Percentiles rank a stretch among this genome's conserved stretches.
These are phyloP conservation scores for Solanum dulcamara DNA, from an alignment of 257 asterid genomes.

Conservation along the genomic window DNA sequence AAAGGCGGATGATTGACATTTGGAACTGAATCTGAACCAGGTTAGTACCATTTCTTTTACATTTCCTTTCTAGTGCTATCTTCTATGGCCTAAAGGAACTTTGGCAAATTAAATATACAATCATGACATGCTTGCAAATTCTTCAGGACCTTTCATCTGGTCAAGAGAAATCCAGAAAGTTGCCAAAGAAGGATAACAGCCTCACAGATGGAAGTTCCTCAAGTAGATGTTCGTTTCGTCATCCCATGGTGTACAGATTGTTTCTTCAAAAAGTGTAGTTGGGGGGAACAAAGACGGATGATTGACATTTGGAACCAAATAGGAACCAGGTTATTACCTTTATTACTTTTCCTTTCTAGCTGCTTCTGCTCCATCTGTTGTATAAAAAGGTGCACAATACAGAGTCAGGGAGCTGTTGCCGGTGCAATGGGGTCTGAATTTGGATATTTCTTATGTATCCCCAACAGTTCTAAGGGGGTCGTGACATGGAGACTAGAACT, in stretches of 20 bases:
- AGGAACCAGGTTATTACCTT: neutral
- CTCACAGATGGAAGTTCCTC: slow-evolving; percentile 63
- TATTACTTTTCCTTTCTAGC: neutral
- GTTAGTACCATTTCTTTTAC: neutral
- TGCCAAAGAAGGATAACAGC: slow-evolving; percentile 49
- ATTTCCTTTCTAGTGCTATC: neutral
- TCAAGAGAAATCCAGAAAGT: slow-evolving; percentile 43
- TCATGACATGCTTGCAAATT: neutral
- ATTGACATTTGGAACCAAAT: slow-evolving; percentile 16
- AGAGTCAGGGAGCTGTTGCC: neutral
- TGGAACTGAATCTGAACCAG: slow-evolving; percentile 2
- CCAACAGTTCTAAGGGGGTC: neutral
- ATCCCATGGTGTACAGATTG: slow-evolving; percentile 58
- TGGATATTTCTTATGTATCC: neutral
- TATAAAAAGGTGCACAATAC: neutral
- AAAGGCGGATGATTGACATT: slow-evolving; percentile 27
- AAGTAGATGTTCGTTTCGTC: slow-evolving; percentile 67
- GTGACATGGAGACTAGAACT: neutral
- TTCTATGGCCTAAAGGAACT: neutral
- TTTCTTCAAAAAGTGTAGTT: slow-evolving; percentile 62
- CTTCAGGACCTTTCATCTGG: slow-evolving; percentile 60
- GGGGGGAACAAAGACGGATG: slow-evolving; percentile 41
- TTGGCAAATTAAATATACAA: neutral
- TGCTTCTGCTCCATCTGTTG: neutral
- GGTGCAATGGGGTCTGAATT: neutral